Base-by-base conservation (phyloP, 1,284 basidiomycete species). In the Marasmius tenuissimus region DNA sequence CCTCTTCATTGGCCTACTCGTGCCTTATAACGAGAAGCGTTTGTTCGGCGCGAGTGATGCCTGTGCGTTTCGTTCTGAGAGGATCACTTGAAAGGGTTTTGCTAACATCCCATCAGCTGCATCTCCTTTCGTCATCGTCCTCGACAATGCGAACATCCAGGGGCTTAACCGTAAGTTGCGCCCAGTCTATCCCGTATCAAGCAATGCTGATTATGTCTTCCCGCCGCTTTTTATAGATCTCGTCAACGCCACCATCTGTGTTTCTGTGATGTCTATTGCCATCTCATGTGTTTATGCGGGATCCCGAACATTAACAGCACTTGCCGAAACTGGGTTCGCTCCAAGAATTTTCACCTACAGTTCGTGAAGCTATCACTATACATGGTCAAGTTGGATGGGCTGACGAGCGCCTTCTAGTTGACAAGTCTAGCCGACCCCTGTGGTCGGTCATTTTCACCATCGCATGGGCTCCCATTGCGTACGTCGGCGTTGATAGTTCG, bases 251-350 rank as follows among this genome's bases (percentile, higher is more conserved):
- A 83, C 80, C 51, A 87, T 93, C 63, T 80, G 91, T 63, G 80
- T 88, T 39, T 87, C 88, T 59, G 90, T 91, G 18, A 81, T 89
- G 61, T 89, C 87, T 0, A 88, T 91, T 16, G 88, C 86, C 9
- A 84, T 86, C 64, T 86, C 86, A 27, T 85, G 87, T 68, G 75
- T 92, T 35, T 93, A 88, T 72, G 85, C 86, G 40, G 82, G 83
- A 27, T 86, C 85, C 22, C 80, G 88, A 62, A 87, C 85, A 7
- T 74, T 91, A 20, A 87, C 90, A 67, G 87, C 85, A 49, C 80
- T 93, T 48, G 85, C 89, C 0, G 79, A 88, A 54, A 84, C 86
- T 53, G 85, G 87, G 5, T 86, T 89, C 63, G 89, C 89, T 0
- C 91, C 91, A 1, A 78, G 72, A 45, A 72, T 90, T 64, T 90